Evolutionary conservation across 1,139 yeast genomes (phyloP), one percentile per base, ranked within the genome.

Genomic region (Hanseniaspora sp.): DNA sequence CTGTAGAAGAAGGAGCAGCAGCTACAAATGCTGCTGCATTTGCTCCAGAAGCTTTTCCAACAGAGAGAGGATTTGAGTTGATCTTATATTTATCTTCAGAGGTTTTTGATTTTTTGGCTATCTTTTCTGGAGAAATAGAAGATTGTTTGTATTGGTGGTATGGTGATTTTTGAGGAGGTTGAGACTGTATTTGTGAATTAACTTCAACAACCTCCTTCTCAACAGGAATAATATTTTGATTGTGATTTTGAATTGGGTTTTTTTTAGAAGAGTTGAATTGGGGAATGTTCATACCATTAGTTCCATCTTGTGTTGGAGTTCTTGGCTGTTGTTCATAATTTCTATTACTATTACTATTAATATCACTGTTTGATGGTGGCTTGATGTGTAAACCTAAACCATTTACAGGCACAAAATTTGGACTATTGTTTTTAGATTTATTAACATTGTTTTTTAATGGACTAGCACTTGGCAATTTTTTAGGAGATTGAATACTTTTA

Each of bases 101-200:
- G 3, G 13, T 18, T 5, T 35, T 11, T 9, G 39, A 12, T 12
- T 38, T 17, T 7, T n/a, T 7, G 13, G 38, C 23, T 23, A n/a
- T 35, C 11, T 17, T 33, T 9, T 42, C 53, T 34, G 44, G 28
- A 9, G 44, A 13, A 8, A 9, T 30, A 31, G 34, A 12, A 7
- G 30, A 12, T 35, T 44, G 39, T 30, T 48, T 54, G 52, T 54
- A 54, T 28, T 48, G 53, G 15, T 54, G 51, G 15, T 54, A 54
- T n/a, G 56, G 56, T 15, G 56, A 54, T n/a, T 48, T 48, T 12
- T 42, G 23, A 23, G 23, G 23, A 23, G 23, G 23, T 23, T 23
- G 23, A 3, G 23, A 23, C 4, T 23, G 23, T 23, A 23, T 3
- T 23, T 23, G 23, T 23, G 23, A 4, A 23, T 23, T 23, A 23